Evolutionary conservation across 2,329 filamentous ascomycete species (phyloP).

Genomic region (Annulohypoxylon truncatum): DNA sequence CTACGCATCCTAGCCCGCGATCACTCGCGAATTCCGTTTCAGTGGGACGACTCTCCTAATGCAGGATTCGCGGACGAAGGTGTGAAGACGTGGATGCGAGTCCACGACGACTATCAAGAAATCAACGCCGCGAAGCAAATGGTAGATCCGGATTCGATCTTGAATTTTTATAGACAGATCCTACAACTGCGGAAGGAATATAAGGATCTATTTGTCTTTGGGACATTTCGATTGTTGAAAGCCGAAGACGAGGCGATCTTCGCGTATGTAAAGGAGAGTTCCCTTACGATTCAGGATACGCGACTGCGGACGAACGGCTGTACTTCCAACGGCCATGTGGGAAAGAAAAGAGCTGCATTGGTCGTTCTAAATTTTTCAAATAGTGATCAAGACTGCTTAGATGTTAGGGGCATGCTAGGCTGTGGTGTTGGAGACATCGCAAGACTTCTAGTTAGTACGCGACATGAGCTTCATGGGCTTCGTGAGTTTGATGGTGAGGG

Average conservation of each 20-base stretch:
- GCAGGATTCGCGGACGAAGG: constrained; percentile 67
- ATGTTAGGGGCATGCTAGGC: constrained; percentile 44
- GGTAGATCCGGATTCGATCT: constrained; percentile 60
- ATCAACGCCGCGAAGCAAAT: constrained; percentile 67
- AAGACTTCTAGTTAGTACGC: constrained; percentile 48
- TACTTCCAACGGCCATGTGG: not conserved
- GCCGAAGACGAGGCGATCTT: constrained; percentile 66
- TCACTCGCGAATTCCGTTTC: constrained; percentile 73
- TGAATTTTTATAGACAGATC: constrained; percentile 69
- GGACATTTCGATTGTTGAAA: constrained; percentile 65
- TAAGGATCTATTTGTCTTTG: constrained; percentile 70
- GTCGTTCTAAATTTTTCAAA: constrained; percentile 62
- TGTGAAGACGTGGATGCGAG: constrained; percentile 73
- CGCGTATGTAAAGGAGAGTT: constrained; percentile 61
- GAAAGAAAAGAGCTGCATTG: constrained; percentile 50
- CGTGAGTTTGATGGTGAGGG: not conserved
- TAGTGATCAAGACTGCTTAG: constrained; percentile 45
- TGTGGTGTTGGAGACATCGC: constrained; percentile 30
- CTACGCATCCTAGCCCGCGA: constrained; percentile 71
- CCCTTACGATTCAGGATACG: constrained; percentile 10
- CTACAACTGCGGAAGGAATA: constrained; percentile 65
- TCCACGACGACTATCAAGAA: constrained; percentile 67
- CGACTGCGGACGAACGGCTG: constrained; percentile 19
- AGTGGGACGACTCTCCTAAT: constrained; percentile 69
- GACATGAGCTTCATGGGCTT: not conserved